phyloP scores from a whole-genome alignment of 208 protist genomes.

The Vickermania spadyakhi region DNA sequence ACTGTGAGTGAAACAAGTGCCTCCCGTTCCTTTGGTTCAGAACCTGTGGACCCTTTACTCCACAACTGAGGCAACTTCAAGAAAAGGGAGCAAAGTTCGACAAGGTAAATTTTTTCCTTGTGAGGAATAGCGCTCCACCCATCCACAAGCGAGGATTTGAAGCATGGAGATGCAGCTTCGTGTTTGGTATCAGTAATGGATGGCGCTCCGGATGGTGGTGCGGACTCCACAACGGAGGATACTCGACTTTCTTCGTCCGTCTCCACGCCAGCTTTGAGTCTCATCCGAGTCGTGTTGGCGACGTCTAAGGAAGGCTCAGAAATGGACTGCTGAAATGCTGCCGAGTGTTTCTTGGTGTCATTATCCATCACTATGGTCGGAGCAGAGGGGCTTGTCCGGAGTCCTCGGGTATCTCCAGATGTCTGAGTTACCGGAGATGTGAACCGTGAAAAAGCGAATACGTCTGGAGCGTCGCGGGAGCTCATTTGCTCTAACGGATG shows the following conservation, averaged over 20 bases:
- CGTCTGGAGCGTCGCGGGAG: constrained; percentile 19
- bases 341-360: background rate
- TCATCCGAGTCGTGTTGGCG: background rate
- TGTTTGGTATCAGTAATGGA: background rate
- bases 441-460: constrained; percentile 2
- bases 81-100: background rate
- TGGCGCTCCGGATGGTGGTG: background rate
- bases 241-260: no score
- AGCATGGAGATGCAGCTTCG: background rate
- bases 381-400: background rate
- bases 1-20: background rate
- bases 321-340: background rate
- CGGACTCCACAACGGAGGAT: no score
- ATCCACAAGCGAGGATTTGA: background rate
- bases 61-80: background rate
- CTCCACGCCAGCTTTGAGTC: background rate
- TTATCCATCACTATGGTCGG: background rate
- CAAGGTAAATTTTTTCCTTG: background rate
- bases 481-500: constrained; percentile 46
- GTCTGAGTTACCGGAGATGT: constrained; percentile 1
- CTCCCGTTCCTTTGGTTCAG: background rate
- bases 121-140: background rate
- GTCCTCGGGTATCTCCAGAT: background rate
- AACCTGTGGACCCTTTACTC: background rate
- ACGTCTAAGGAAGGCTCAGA: background rate